These are phyloP conservation scores for Podaxis mareebaensis DNA, from an alignment of 768 basidiomycete species.

Conservation along the genomic window DNA sequence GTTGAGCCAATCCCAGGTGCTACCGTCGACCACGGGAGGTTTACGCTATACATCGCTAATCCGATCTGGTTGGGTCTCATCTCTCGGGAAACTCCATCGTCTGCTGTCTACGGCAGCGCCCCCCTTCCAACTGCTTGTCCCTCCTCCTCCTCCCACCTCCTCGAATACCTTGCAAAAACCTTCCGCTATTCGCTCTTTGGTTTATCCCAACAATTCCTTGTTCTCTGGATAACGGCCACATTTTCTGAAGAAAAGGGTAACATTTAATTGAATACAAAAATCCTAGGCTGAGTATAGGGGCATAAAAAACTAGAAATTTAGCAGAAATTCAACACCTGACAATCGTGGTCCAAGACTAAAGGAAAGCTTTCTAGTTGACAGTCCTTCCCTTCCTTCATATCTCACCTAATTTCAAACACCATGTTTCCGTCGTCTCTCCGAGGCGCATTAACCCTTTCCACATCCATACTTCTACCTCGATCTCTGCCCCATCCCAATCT, in stretches of 20 bases:
- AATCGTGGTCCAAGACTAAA: not conserved
- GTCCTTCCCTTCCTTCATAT: not conserved
- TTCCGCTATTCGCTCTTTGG: not conserved
- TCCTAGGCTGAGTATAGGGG: no score
- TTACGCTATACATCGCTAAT: not conserved
- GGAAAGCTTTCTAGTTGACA: not conserved
- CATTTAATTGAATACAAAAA: no score
- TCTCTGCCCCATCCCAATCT: not conserved
- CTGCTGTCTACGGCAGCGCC: not conserved
- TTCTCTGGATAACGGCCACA: not conserved
- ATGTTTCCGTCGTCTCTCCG: not conserved
- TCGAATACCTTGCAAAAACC: not conserved
- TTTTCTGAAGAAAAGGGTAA: no score
- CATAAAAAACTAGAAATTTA: no score
- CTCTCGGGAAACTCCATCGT: not conserved
- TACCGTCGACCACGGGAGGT: not conserved
- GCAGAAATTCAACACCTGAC: not conserved
- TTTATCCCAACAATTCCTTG: not conserved
- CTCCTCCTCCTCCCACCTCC: not conserved
- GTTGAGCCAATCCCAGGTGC: no score
- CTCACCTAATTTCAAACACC: not conserved
- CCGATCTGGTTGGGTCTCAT: no score
- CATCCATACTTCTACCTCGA: slow-evolving; percentile 1
- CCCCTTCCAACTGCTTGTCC: not conserved
- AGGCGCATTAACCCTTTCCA: not conserved